These are phyloP conservation scores for Gremmenia infestans DNA, from an alignment of 2,329 filamentous ascomycete genomes.

Conservation along the genomic window DNA sequence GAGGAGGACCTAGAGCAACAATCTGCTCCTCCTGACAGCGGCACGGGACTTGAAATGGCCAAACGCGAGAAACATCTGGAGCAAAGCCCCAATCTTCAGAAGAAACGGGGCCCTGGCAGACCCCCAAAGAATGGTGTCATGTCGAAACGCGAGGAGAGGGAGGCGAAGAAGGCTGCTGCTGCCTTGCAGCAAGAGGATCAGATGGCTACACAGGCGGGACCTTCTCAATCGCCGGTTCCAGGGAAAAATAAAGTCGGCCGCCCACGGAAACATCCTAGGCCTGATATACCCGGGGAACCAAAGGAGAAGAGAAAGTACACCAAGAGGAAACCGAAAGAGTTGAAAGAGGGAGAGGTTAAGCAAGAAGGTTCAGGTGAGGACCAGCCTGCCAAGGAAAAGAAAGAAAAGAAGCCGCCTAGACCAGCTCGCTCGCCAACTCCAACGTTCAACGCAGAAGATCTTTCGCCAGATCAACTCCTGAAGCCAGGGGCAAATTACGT, in stretches of 20 bases:
- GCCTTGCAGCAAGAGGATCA: slow-evolving; percentile 35
- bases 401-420: slow-evolving; percentile 47
- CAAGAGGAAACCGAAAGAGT: slow-evolving; percentile 52
- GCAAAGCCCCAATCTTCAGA: slow-evolving; percentile 29
- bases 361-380: slow-evolving; percentile 52
- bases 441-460: slow-evolving; percentile 46
- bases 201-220: slow-evolving; percentile 43
- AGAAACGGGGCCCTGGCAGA: slow-evolving; percentile 64
- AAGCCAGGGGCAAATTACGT: slow-evolving; percentile 58
- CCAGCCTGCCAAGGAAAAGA: slow-evolving; percentile 40
- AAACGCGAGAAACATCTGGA: not conserved
- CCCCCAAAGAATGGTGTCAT: slow-evolving; percentile 80
- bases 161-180: slow-evolving; percentile 44
- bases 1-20: slow-evolving; percentile 11
- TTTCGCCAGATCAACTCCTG: slow-evolving; percentile 69
- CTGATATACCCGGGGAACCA: slow-evolving; percentile 49
- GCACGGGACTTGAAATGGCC: not conserved
- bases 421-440: slow-evolving; percentile 46
- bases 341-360: slow-evolving; percentile 39
- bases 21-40: not conserved
- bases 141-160: slow-evolving; percentile 72
- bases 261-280: slow-evolving; percentile 57
- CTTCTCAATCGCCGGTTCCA: slow-evolving; percentile 6
- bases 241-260: slow-evolving; percentile 60
- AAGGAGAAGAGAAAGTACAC: slow-evolving; percentile 64